Conservation (phyloP, 257 asterid species). For the Ilex asprella region DNA sequence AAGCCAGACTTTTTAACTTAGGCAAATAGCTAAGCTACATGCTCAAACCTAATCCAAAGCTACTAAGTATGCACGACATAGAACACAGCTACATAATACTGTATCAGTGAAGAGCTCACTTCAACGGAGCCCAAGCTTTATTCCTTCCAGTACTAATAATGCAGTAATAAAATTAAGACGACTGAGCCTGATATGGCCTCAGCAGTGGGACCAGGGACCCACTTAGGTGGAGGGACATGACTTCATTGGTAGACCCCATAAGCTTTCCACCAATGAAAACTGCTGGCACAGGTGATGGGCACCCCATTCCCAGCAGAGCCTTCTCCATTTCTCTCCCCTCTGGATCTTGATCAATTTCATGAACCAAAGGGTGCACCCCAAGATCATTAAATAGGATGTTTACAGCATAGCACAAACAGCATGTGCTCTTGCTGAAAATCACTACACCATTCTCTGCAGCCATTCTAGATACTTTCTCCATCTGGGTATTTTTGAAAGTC, state of each 20-base stretch:
- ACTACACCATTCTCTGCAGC: slow-evolving; percentile 17
- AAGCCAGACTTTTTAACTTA: no score
- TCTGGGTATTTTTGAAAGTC: neutral
- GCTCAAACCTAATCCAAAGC: slow-evolving; percentile 1
- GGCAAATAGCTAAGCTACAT: slow-evolving; percentile 14
- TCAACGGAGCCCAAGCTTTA: no score
- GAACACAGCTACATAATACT: no score
- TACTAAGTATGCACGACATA: no score
- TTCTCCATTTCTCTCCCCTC: slow-evolving; percentile 28
- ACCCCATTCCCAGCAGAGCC: slow-evolving; percentile 24
- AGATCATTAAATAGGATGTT: slow-evolving; percentile 20
- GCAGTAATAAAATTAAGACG: no score
- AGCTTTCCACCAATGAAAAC: slow-evolving; percentile 25
- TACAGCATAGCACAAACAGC: slow-evolving; percentile 27
- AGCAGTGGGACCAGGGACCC: slow-evolving; percentile 25
- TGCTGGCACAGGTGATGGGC: slow-evolving; percentile 17
- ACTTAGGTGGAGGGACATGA: slow-evolving; percentile 32
- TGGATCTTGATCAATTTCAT: slow-evolving; percentile 24
- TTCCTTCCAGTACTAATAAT: no score
- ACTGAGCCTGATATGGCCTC: slow-evolving; percentile 12
- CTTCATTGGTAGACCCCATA: slow-evolving; percentile 30
- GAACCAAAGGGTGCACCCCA: slow-evolving; percentile 11
- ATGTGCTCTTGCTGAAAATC: slow-evolving; percentile 29
- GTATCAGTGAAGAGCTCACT: no score
- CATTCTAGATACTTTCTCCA: slow-evolving; percentile 20